Evolutionary conservation across 495 filamentous ascomycete genomes (phyloP), one percentile per base, ranked within the genome.

Genomic region (Penicillium diatomitis): DNA sequence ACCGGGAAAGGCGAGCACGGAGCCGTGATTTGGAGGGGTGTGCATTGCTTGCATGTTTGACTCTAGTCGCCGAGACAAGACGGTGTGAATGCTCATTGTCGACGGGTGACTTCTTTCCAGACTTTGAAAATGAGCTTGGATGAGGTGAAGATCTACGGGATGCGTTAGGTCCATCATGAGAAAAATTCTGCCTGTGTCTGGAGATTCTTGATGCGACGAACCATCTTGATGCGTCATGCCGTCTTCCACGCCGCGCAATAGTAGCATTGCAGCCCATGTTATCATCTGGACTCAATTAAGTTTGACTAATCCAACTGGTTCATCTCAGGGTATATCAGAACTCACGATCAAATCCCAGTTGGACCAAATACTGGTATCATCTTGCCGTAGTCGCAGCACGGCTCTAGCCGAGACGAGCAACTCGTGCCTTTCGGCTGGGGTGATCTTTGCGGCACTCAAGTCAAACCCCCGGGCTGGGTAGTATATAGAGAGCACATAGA

Each of bases 401-500:
- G 67, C 60, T 20, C 67, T 52, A 6, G 68, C 67, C 28, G 68
- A 70, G 2, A 70, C 60, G 4, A 71, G 51, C 8, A 71, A 41
- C 36, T 70, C 67, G 39, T 69, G 62, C 49, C 65, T 55, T 36
- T 71, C 67, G 8, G 56, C 49, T 0, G 64, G 52, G n/a, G 57
- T 60, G 6, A 67, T 64, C 39, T 66, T 63, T 34, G 65, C 61
- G 0, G 66, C 56, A 11, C 68, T 65, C 9, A 73, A 53, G 52
- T 73, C 63, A 30, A 70, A 70, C 28, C 69, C 69, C n/a, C 68
- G 62, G 11, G 68, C 69, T 27, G 67, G 69, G 40, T 71, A 65
- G 31, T 73, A 71, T 10, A 73, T 73, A 4, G 69, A 73, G 0
- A 73, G 54, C 0, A 73, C 69, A 38, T 70, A 73, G 34, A 73